Evolutionary conservation across 352 stramenopile species (phyloP).

Genomic region (Phytopythium kandeliae): DNA sequence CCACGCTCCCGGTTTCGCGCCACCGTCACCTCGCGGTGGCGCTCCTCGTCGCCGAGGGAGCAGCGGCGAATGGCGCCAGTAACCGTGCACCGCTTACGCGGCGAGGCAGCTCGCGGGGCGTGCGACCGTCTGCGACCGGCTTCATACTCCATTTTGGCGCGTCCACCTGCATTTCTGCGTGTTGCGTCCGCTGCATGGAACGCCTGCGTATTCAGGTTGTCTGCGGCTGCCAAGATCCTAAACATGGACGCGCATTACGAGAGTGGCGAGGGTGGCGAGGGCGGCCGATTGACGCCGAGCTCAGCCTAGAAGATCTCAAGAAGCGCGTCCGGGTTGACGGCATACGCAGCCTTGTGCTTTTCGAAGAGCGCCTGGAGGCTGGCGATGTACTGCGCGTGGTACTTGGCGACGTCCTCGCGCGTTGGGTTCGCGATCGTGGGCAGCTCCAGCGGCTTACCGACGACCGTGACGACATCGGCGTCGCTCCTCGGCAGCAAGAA

Average conservation of each 20-base stretch:
- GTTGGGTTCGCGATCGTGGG: constrained; percentile 85
- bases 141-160: not conserved
- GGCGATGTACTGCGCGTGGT: constrained; percentile 86
- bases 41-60: not conserved
- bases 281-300: constrained; percentile 1
- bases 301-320: constrained; percentile 49
- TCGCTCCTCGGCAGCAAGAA: constrained; percentile 79
- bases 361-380: constrained; percentile 86
- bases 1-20: not conserved
- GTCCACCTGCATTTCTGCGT: not conserved
- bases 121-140: not conserved
- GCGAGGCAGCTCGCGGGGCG: not conserved
- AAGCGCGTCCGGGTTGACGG: constrained; percentile 38
- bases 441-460: constrained; percentile 82
- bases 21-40: not conserved
- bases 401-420: constrained; percentile 81
- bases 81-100: not conserved
- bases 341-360: constrained; percentile 79
- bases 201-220: not conserved
- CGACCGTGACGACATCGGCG: constrained; percentile 84
- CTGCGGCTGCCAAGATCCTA: no score
- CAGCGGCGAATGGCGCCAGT: constrained; percentile 3
- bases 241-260: no score
- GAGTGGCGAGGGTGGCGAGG: not conserved
- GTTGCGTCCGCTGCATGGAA: not conserved